phyloP scores from a whole-genome alignment of 23 red algal species.

The Pyropia yezoensis region DNA sequence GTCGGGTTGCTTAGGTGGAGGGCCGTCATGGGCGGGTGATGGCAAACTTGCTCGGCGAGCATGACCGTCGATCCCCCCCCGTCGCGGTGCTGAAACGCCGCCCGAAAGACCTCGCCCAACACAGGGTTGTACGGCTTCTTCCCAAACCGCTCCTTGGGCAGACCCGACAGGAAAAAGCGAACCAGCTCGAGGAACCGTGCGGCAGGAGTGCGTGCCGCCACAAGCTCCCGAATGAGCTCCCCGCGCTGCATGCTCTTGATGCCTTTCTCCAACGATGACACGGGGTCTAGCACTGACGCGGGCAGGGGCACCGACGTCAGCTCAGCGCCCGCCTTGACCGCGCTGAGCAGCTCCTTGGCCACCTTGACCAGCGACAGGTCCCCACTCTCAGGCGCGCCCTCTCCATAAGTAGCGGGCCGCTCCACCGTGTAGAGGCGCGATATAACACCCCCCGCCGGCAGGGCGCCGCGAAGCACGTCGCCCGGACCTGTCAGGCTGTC shows the following conservation, averaged over 20 bases:
- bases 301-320: slow-evolving; percentile 76
- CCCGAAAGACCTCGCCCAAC: slow-evolving; percentile 82
- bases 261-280: slow-evolving; percentile 83
- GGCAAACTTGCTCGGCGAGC: slow-evolving; percentile 90
- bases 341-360: slow-evolving; percentile 72
- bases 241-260: slow-evolving; percentile 84
- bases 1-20: slow-evolving; percentile 77
- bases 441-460: no score
- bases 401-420: neutral
- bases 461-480: no score
- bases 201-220: slow-evolving; percentile 15
- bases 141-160: slow-evolving; percentile 74
- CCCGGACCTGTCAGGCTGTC: no score
- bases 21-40: slow-evolving; percentile 93
- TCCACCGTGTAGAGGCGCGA: slow-evolving; percentile 3
- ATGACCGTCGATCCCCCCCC: slow-evolving; percentile 35
- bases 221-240: slow-evolving; percentile 75
- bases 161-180: slow-evolving; percentile 73
- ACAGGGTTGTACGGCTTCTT: slow-evolving; percentile 97
- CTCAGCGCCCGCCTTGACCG: slow-evolving; percentile 70
- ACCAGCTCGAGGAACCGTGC: slow-evolving; percentile 69
- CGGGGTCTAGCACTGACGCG: slow-evolving; percentile 80
- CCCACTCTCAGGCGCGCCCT: slow-evolving; percentile 2
- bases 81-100: slow-evolving; percentile 66
- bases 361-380: slow-evolving; percentile 77